Base-by-base conservation (phyloP, 495 filamentous ascomycete species). In the Pseudevernia furfuracea region DNA sequence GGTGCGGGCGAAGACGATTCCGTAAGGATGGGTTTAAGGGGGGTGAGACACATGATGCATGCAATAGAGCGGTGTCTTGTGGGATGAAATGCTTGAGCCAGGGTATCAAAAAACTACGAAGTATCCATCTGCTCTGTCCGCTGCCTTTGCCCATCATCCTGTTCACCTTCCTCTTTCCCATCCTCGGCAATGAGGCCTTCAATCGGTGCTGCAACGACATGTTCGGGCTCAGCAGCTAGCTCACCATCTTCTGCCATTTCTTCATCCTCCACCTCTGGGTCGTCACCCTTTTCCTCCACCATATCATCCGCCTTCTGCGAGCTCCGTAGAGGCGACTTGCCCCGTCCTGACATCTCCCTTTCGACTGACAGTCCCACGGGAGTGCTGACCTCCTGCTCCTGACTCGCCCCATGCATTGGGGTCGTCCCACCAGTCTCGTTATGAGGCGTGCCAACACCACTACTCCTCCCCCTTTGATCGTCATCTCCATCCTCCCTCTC, bases 401-500 rank as follows among this genome's bases (percentile, higher is more conserved):
- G 49, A 68, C 67, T 76, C 67, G 80, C 70, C 68, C 78, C 71
- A 60, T 79, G 71, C 63, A 85, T 67, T n/a, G 84, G 73, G 39
- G 78, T 80, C 70, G 75, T 49, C 56, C 75, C 71, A 62, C 80
- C 74, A 3, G 72, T 80, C 30, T 89, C 88, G 5, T 83, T 82
- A 52, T 82, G 79, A 11, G 90, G 90, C 34, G 90, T 93, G 37
- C 83, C 84, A 19, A 79, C 82, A 57, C 81, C 84, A 49, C 80
- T 81, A 64, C 68, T 66, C 70, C 77, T 77, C 71, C 79, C 72
- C 73, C 79, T 80, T 34, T 64, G 63, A 4, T 84, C 88, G 56
- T 90, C 89, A 53, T 88, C 88, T 0, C 82, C 89, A 56, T 90
- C 90, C 66, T 89, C 89, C 70, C 77, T 82, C 59, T 84, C 83